Base-by-base conservation (phyloP, 2,329 filamentous ascomycete genomes). In the Davidsoniella eucalypti region DNA sequence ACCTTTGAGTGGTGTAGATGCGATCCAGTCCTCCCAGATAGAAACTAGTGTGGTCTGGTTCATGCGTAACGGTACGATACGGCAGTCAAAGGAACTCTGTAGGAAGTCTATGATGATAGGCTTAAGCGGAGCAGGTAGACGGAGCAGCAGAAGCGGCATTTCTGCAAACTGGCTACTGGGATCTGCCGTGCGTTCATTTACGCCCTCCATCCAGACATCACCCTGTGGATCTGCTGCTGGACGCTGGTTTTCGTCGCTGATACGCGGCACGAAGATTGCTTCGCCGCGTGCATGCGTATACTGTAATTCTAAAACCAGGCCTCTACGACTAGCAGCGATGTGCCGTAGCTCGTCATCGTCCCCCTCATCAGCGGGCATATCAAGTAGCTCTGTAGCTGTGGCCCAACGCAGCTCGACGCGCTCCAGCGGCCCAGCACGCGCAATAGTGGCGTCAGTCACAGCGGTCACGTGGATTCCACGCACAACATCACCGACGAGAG, bases 401-500 rank as follows among this genome's bases (percentile, higher is more conserved):
- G 56, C 47, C 69, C 71, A 73, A 1, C 67, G 64, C 23, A 76
- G 66, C 10, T 63, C 63, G 1, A 78, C 71, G 4, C 58, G 58
- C 54, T 70, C 67, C 17, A 78, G 56, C 2, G 67, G 62, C 1
- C 69, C 69, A 0, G 66, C 63, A 7, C 64, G 60, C 0, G 63
- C 63, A 18, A 70, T 57, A 0, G 59, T 54, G 5, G 56, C 66
- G 23, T 70, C 69, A 16, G 65, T 66, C 4, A 65, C 61, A 45
- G 67, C 65, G 4, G 48, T 43, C 16, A 79, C 67, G 55, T 78
- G 72, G 16, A 78, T 69, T 41, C 75, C 75, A 50, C 75, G 71
- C n/a, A 78, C 71, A 1, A 76, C 69, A 55, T 78, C 75, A 14
- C 75, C 75, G 0, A 76, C 72, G 0, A 78, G 65, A 1, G 65